Evolutionary conservation across 2,329 filamentous ascomycete genomes (phyloP), one percentile per base, ranked within the genome.

Genomic region (Alternaria longipes): DNA sequence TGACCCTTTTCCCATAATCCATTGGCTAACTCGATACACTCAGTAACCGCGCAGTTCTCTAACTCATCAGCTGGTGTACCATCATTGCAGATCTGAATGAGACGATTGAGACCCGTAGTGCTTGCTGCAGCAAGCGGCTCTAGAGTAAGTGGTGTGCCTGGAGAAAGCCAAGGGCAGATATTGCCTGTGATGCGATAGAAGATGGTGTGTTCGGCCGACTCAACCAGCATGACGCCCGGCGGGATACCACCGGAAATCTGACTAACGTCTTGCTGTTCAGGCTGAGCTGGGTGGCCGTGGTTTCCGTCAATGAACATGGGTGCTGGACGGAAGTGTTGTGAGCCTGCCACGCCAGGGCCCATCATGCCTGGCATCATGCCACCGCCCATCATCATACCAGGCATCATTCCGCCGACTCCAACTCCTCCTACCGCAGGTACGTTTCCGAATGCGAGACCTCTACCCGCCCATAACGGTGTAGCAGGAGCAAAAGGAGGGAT

Each of bases 1-100:
- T 72, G 70, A 1, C 76, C 74, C 64, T 77, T 76, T 59, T 74
- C 74, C 73, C 72, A 78, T 56, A 72, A 16, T 5, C 74, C 75
- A 60, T 71, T 74, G 2, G 72, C 74, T 56, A 76, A 54, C 64
- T 78, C 75, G 53, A 76, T 71, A 40, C 74, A 76, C 67, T 78
- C 74, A 0, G 72, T 76, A 11, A 78, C 52, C 0, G 72, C 74
- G 45, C 66, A 71, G 8, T 74, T 73, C 49, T 73, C 65, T 26
- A 67, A 69, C n/a, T 74, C 70, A 5, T 67, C 70, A 0, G 47
- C 46, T 0, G 47, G 28, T n/a, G 58, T 52, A 3, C 66, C 63
- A 9, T 71, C 68, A 12, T 74, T 70, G 22, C 69, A 70, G 28
- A 76, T 67, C 45, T 71, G 66, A 12, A 78, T 77, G 34, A 78